Base-by-base conservation (phyloP, 1,284 basidiomycete species). In the Boletus chippewaensis region DNA sequence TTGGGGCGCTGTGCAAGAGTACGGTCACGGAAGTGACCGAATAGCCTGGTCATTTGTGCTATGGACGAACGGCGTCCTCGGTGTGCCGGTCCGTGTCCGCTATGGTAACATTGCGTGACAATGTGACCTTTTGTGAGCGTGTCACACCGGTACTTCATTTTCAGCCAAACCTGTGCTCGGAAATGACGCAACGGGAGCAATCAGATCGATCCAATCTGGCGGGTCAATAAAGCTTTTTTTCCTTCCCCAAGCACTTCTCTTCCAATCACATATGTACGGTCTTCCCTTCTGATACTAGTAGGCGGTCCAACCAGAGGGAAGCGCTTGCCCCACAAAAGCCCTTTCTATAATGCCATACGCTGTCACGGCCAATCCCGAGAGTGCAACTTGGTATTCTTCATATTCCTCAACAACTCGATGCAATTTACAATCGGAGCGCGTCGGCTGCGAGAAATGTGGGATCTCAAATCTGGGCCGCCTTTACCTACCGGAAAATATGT, bases 91-190 rank as follows among this genome's bases (percentile, higher is more conserved):
- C 44, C 44, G 48, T 45, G 20, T 46, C 48, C 32, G 11, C 9
- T 48, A 63, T 50, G 11, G 60, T 15, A 43, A 53, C 10, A 62
- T 64, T 65, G 49, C 9, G 58, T 67, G 65, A 66, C 54, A 26
- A 3, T 0, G 62, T 66, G 62, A 67, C 63, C 7, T 20, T 13
- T 24, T 41, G 20, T 20, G 22, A 13, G 4, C 0, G 12, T 44
- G 59, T 66, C 62, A 67, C 63, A 7, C 55, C 65, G 62, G 65
- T 2, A 3, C 11, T 52, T 65, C 52, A 52, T 54, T 32, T 40
- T 4, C 39, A 42, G 26, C 0, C 24, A 66, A 66, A 63, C 64
- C 62, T 56, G 65, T 64, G 62, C 39, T 55, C 51, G 56, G 60
- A 61, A 57, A 62, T 62, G 51, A 60, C 55, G 51, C 46, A 38